Base-by-base conservation (phyloP, 805 yeast species). In the Isabelozyma heimii region DNA sequence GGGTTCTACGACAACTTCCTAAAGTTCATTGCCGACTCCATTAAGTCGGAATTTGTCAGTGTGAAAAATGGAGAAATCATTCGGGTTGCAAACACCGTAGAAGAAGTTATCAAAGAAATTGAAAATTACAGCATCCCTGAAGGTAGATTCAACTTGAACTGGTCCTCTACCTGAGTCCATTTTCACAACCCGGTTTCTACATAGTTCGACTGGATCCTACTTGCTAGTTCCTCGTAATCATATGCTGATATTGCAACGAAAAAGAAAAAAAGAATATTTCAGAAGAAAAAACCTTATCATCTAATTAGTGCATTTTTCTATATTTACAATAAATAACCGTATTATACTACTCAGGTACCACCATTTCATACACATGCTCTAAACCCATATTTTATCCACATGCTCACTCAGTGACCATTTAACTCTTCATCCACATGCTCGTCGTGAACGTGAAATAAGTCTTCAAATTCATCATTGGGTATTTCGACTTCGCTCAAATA, bases 1-100 rank as follows among this genome's bases (percentile, higher is more conserved):
- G 97, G 96, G 0, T 90, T 87, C 65, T 90, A 80, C 65, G 90
- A 89, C 64, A 81, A 80, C 35, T 76, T 89, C 48, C 66, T 89
- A 55, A 69, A 64, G 44, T 89, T 89, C 57, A 70, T 90, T 50
- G 65, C 74, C 30, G 81, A 76, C 49, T 76, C 91, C 8, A 81
- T 87, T 41, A 64, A 73, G 12, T 70, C 75, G 40, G 92, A 91
- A 3, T 89, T 89, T 59, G 84, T 90, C 48, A 78, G 86, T 39
- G 73, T 70, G 55, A 81, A 78, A 54, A 87, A 88, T 62, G 84
- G 87, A 35, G 76, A 76, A 35, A 87, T 89, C 52, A 73, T 89
- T 48, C 80, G 80, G 47, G 85, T 86, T 39, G 95, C 91, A 9
- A 72, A 73, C 42, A 80, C 85, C 2, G 79, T 85, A 2, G 84